Percentiles rank a stretch among this genome's conserved stretches.
These are phyloP conservation scores for Chrysanthemum seticuspe DNA, from an alignment of 129 eudicot genomes.

Conservation along the genomic window DNA sequence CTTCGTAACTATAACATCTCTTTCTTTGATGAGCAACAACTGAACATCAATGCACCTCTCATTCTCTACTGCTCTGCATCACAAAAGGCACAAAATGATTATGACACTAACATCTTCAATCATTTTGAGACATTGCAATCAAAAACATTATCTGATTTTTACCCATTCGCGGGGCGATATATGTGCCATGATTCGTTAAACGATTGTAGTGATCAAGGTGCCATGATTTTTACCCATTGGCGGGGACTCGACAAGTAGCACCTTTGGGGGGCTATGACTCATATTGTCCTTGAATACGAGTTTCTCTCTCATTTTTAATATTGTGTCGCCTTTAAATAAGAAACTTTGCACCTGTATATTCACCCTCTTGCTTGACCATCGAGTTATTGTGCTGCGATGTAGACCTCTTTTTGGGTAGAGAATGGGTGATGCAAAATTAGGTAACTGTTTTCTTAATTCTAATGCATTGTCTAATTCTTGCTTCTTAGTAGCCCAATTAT, in stretches of 20 bases:
- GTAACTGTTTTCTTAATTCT: neutral
- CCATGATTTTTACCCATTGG: neutral
- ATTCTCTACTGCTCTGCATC: neutral
- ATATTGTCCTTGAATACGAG: neutral
- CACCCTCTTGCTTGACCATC: neutral
- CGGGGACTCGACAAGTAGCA: neutral
- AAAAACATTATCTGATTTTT: too few species aligned
- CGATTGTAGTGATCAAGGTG: neutral
- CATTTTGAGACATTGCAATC: too few species aligned
- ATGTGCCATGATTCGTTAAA: too few species aligned
- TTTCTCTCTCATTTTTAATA: neutral
- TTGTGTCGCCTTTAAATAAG: neutral
- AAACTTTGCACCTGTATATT: neutral
- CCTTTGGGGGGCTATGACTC: neutral
- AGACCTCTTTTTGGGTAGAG: neutral
- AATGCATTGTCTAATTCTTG: neutral
- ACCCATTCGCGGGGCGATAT: too few species aligned
- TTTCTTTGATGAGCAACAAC: too few species aligned
- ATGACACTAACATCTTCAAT: neutral
- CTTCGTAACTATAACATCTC: too few species aligned
- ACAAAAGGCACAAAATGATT: neutral
- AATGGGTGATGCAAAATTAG: neutral
- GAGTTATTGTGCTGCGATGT: neutral
- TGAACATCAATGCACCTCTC: neutral
- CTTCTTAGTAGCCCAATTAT: neutral